phyloP scores from a whole-genome alignment of 768 basidiomycete species.

The Phylloporus arenicola region DNA sequence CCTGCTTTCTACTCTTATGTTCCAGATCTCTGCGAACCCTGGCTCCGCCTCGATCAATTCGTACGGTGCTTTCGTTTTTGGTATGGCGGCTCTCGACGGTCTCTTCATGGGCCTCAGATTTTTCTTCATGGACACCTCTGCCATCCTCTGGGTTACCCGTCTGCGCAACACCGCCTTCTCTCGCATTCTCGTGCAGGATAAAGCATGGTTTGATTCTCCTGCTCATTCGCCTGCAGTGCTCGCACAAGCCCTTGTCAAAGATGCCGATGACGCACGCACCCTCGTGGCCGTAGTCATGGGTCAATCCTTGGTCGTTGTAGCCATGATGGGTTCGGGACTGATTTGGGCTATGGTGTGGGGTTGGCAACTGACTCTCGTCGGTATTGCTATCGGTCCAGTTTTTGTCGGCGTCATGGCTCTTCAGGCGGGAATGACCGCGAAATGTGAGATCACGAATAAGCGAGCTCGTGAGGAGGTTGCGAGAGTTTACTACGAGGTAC shows the following conservation, averaged over 20 bases:
- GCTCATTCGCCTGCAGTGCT: slow-evolving; percentile 56
- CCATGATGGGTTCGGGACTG: slow-evolving; percentile 82
- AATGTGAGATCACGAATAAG: slow-evolving; percentile 78
- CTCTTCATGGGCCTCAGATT: slow-evolving; percentile 70
- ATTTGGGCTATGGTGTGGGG: slow-evolving; percentile 84
- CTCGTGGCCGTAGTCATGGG: slow-evolving; percentile 69
- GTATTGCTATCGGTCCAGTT: slow-evolving; percentile 79
- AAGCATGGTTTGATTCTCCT: slow-evolving; percentile 76
- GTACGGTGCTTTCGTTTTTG: slow-evolving; percentile 69
- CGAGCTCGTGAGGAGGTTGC: slow-evolving; percentile 80
- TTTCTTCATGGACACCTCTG: slow-evolving; percentile 71
- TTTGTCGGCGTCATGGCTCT: slow-evolving; percentile 71
- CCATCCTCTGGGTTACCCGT: slow-evolving; percentile 66
- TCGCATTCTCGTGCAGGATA: slow-evolving; percentile 73
- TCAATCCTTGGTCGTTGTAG: slow-evolving; percentile 63
- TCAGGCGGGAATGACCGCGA: slow-evolving; percentile 67
- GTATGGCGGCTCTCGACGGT: slow-evolving; percentile 72
- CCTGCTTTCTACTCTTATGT: slow-evolving; percentile 77
- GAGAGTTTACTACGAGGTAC: slow-evolving; percentile 77
- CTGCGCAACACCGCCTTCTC: slow-evolving; percentile 54
- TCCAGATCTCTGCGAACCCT: slow-evolving; percentile 67
- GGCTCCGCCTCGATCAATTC: slow-evolving; percentile 60
- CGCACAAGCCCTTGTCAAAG: slow-evolving; percentile 76
- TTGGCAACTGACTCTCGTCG: slow-evolving; percentile 92
- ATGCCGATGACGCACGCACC: slow-evolving; percentile 80